Base-by-base conservation (phyloP, 352 stramenopile genomes). In the Pythium guiyangense region DNA sequence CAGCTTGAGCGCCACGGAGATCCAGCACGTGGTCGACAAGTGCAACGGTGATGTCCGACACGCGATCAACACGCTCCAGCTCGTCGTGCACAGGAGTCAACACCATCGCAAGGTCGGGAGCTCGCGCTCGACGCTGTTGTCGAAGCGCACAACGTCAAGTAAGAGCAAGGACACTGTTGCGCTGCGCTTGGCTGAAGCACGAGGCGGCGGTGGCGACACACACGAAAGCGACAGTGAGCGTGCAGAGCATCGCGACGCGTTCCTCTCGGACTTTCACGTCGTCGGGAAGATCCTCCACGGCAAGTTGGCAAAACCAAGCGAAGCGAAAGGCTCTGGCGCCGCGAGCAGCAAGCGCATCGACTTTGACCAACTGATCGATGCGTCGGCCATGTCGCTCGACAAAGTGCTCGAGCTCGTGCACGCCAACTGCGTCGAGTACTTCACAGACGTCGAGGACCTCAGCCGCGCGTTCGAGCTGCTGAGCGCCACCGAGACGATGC, bases 261-360 rank as follows among this genome's bases (percentile, higher is more conserved):
- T 95, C 69, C 63, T 80, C 5, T 93, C 85, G 2, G 81, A 93
- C 51, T 90, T 95, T 15, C 85, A 90, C 47, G 59, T 93, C 12
- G 62, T 93, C 31, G 85, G 83, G 6, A 92, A 92, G 53, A 54
- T 95, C 39, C 49, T 95, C 4, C 79, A 95, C 45, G 77, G 68
- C 18, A 87, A 87, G 67, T 62, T 63, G 49, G 64, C 69, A 54
- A 75, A 64, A 31, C 74, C 63, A 27, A 54, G 34, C 54, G 37
- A 17, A 12, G 40, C 60, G 1, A 29, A 15, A 5, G 17, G 59
- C 27, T 59, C 52, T 47, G 22, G 18, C 12, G 37, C 15, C 18
- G 45, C 20, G 9, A 27, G 43, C 17, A 60, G 26, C 2, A 58
- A 46, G 11, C 49, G 63, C 17, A 26, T 70, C 18, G 60, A 76